Conservation (phyloP, 345 rosid species). For the Linum lewisii region DNA sequence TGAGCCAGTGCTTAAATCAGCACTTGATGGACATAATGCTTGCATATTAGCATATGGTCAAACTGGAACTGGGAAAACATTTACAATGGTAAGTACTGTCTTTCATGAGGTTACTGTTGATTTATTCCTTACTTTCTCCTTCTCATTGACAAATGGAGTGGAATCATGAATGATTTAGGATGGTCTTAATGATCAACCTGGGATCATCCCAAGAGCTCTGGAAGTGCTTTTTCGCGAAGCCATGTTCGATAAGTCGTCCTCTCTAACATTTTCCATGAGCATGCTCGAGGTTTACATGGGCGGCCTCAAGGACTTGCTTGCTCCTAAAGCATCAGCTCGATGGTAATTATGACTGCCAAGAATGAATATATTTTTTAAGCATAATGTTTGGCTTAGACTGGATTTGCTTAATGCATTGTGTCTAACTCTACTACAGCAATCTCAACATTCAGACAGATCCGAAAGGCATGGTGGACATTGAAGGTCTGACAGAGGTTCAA, state of each 20-base stretch:
- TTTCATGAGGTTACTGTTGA: background rate
- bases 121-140: background rate
- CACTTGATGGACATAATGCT: slow-evolving; percentile 84
- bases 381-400: background rate
- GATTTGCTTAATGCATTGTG: slow-evolving; percentile 16
- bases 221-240: slow-evolving; percentile 51
- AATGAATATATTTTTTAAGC: background rate
- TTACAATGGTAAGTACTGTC: slow-evolving; percentile 57
- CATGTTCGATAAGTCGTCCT: slow-evolving; percentile 33
- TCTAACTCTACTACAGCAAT: slow-evolving; percentile 44
- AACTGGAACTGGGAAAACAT: slow-evolving; percentile 94
- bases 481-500: slow-evolving; percentile 69
- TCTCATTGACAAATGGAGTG: slow-evolving; percentile 1
- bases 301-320: slow-evolving; percentile 60
- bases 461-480: slow-evolving; percentile 72
- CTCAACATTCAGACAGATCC: slow-evolving; percentile 86
- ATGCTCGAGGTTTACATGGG: slow-evolving; percentile 97
- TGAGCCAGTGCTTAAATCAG: slow-evolving; percentile 74
- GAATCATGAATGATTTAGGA: slow-evolving; percentile 36
- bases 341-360: slow-evolving; percentile 28
- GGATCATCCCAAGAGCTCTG: slow-evolving; percentile 68
- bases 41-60: slow-evolving; percentile 90
- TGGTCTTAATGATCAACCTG: slow-evolving; percentile 56
- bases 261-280: slow-evolving; percentile 66
- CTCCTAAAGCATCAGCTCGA: slow-evolving; percentile 42